phyloP scores from a whole-genome alignment of 2,329 filamentous ascomycete genomes.

The Claviceps monticola region DNA sequence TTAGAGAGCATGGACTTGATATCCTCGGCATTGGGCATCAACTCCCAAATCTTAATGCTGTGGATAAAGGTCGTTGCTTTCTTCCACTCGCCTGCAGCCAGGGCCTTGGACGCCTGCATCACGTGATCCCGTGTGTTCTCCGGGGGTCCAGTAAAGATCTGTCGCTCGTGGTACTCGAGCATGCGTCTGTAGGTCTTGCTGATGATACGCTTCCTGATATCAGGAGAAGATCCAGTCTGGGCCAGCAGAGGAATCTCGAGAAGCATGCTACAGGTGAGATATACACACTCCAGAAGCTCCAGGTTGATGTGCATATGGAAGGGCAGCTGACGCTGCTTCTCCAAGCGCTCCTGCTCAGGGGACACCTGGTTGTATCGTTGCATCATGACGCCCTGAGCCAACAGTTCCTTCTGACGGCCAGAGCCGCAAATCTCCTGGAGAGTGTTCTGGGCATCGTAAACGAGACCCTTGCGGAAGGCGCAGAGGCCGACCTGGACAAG shows the following conservation, averaged over 20 bases:
- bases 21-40: conserved; percentile 82
- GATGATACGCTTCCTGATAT: conserved; percentile 94
- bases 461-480: conserved; percentile 89
- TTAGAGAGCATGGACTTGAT: conserved; percentile 96
- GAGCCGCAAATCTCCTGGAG: conserved; percentile 97
- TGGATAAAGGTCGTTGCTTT: conserved; percentile 88
- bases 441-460: conserved; percentile 95
- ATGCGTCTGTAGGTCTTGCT: conserved; percentile 99
- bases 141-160: conserved; percentile 95
- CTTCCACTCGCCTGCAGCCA: conserved; percentile 97
- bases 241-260: conserved; percentile 94
- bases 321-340: conserved; percentile 91
- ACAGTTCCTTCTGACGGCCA: conserved; percentile 91
- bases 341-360: conserved; percentile 91
- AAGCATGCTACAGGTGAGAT: conserved; percentile 98
- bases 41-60: conserved; percentile 98
- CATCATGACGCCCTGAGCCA: conserved; percentile 96
- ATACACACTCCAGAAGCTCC: conserved; percentile 93
- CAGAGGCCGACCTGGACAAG: conserved; percentile 96
- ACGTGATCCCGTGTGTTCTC: conserved; percentile 99
- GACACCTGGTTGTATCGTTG: conserved; percentile 94
- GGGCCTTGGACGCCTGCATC: conserved; percentile 95
- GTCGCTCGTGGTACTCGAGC: conserved; percentile 97
- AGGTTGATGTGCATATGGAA: conserved; percentile 99
- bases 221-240: conserved; percentile 89